Percentiles rank a stretch among this genome's conserved stretches.
These are phyloP conservation scores for Escallonia herrerae DNA, from an alignment of 129 eudicot genomes.

Conservation along the genomic window DNA sequence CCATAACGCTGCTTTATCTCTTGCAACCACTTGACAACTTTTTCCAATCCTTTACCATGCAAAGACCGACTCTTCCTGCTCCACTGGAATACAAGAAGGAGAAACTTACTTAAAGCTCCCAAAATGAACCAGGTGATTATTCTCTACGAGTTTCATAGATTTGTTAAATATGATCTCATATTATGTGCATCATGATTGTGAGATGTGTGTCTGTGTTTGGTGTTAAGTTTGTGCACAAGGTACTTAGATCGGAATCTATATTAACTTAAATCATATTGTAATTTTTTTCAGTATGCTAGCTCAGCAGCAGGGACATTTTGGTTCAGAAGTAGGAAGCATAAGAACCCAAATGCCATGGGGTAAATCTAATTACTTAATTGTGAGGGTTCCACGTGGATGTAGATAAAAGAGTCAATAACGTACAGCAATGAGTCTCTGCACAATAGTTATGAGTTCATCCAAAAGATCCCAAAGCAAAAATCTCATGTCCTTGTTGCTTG, in stretches of 20 bases:
- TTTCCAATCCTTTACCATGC: conserved; percentile 73
- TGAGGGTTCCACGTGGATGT: not conserved
- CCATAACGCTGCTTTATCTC: conserved; percentile 36
- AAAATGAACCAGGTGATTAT: too few species aligned
- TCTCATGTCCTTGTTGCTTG: conserved; percentile 34
- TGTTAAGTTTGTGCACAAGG: too few species aligned
- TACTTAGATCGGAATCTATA: too few species aligned
- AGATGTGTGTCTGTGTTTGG: too few species aligned
- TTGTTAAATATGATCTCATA: too few species aligned
- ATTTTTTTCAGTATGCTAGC: too few species aligned
- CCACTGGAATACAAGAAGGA: conserved; percentile 44
- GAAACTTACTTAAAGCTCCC: too few species aligned
- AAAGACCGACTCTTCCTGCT: conserved; percentile 76
- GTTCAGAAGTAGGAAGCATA: too few species aligned
- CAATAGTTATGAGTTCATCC: conserved; percentile 56
- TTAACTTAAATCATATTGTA: too few species aligned
- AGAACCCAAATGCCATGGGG: not conserved
- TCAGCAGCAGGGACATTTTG: too few species aligned
- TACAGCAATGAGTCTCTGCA: conserved; percentile 66
- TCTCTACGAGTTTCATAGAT: too few species aligned
- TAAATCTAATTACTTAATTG: not conserved
- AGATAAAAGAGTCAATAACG: conserved; percentile 18
- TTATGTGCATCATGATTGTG: too few species aligned
- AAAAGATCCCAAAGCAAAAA: conserved; percentile 66
- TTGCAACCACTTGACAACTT: conserved; percentile 62